phyloP scores from a whole-genome alignment of 2,329 filamentous ascomycete genomes.

The Celoporthe dispersa region DNA sequence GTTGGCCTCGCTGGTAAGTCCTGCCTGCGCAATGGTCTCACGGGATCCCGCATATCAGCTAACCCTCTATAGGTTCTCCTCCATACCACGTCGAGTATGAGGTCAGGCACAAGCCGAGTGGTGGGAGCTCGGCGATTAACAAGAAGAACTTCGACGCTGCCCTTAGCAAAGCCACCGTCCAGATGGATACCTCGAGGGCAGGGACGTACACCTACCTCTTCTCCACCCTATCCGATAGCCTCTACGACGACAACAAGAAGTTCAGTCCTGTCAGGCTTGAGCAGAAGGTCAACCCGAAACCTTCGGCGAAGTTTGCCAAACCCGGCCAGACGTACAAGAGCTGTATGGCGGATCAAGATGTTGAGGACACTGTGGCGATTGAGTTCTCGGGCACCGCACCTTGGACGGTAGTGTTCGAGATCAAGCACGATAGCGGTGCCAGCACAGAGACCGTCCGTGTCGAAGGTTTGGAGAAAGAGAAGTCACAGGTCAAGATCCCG shows the following conservation, averaged over 20 bases:
- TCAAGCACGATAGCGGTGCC: conserved; percentile 85
- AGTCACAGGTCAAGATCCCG: conserved; percentile 82
- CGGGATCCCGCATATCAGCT: conserved; percentile 33
- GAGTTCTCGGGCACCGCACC: conserved; percentile 81
- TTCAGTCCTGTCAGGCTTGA: conserved; percentile 71
- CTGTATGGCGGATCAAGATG: conserved; percentile 81
- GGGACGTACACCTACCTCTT: conserved; percentile 89
- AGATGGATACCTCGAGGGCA: conserved; percentile 83
- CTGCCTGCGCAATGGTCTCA: background rate
- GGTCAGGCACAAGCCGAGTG: conserved; percentile 71
- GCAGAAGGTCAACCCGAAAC: conserved; percentile 84
- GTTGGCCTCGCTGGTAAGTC: conserved; percentile 73
- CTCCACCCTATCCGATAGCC: conserved; percentile 77
- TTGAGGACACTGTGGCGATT: conserved; percentile 87
- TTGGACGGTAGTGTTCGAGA: conserved; percentile 88
- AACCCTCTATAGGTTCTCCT: conserved; percentile 63
- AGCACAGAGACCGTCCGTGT: conserved; percentile 82
- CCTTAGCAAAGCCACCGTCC: conserved; percentile 75
- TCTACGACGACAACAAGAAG: conserved; percentile 75
- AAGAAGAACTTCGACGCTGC: conserved; percentile 78
- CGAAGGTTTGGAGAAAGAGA: conserved; percentile 74
- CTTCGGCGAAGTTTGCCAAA: conserved; percentile 79
- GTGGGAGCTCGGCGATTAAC: conserved; percentile 65
- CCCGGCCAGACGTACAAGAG: conserved; percentile 95
- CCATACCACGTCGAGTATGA: conserved; percentile 86